These are phyloP conservation scores for Incumbomyces delicatus DNA, from an alignment of 2,329 filamentous ascomycete species.

Conservation along the genomic window DNA sequence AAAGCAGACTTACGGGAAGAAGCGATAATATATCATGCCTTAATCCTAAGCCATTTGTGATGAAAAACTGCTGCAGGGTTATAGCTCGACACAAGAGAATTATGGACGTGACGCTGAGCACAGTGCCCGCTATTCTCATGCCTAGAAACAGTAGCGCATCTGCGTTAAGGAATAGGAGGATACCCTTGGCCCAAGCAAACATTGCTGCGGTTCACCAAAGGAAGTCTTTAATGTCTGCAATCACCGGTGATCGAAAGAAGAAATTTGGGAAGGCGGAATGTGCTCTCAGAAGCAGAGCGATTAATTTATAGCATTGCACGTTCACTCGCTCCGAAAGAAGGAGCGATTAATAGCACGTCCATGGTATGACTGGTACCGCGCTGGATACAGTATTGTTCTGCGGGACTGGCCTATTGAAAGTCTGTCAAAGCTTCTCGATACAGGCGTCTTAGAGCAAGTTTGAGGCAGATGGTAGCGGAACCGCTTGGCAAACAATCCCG, in stretches of 20 bases:
- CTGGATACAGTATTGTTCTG: neutral
- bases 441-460: neutral
- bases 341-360: too few relatives aligned
- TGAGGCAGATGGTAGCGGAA: neutral
- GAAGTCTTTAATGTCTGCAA: too few relatives aligned
- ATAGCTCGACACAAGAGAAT: constrained; percentile 4
- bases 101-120: constrained; percentile 3
- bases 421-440: neutral
- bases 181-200: too few relatives aligned
- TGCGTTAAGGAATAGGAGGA: neutral
- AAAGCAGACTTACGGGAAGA: constrained; percentile 1
- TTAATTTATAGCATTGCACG: too few relatives aligned
- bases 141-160: constrained; percentile 3
- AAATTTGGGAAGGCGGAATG: neutral
- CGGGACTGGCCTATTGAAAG: neutral
- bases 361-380: neutral
- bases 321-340: too few relatives aligned
- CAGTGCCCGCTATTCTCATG: neutral
- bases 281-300: too few relatives aligned
- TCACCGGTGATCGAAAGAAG: too few relatives aligned
- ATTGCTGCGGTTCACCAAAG: too few relatives aligned
- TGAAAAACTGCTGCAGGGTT: neutral
- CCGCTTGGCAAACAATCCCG: neutral
- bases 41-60: neutral
- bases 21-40: constrained; percentile 1